Evolutionary conservation across 2,329 filamentous ascomycete genomes (phyloP).

Genomic region (Beauveria asiatica): DNA sequence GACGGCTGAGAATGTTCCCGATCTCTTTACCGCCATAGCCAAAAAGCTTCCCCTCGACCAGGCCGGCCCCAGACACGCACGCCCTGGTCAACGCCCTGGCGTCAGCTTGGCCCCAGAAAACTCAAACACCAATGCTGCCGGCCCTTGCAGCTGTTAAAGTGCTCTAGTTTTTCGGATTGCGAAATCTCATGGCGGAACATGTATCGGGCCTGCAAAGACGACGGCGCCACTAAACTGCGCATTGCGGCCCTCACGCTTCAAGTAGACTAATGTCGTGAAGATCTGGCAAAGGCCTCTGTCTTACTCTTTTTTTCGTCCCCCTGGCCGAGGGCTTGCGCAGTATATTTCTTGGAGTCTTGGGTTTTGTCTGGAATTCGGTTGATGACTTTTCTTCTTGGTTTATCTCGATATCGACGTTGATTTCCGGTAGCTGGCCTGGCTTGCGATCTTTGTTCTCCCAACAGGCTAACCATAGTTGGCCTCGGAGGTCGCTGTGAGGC

Average conservation of each 20-base stretch:
- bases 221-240: not conserved
- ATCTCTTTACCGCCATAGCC: constrained; percentile 94
- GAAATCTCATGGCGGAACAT: not conserved
- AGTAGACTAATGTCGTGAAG: constrained; percentile 8
- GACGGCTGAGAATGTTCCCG: constrained; percentile 90
- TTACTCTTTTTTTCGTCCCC: constrained; percentile 11
- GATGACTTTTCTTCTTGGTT: constrained; percentile 23
- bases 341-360: constrained; percentile 34
- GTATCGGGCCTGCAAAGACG: not conserved
- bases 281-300: not conserved
- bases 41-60: constrained; percentile 97
- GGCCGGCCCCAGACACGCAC: constrained; percentile 79
- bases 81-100: constrained; percentile 53
- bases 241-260: not conserved
- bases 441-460: not conserved
- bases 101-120: constrained; percentile 50
- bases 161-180: not conserved
- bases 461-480: not conserved
- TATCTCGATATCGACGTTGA: constrained; percentile 16
- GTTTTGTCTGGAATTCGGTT: constrained; percentile 28
- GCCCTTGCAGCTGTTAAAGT: constrained; percentile 47
- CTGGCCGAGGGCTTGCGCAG: constrained; percentile 21
- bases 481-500: not conserved
- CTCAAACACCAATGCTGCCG: constrained; percentile 47
- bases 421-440: constrained; percentile 3